phyloP scores from a whole-genome alignment of 1,284 basidiomycete species.

The Ustilago nuda region DNA sequence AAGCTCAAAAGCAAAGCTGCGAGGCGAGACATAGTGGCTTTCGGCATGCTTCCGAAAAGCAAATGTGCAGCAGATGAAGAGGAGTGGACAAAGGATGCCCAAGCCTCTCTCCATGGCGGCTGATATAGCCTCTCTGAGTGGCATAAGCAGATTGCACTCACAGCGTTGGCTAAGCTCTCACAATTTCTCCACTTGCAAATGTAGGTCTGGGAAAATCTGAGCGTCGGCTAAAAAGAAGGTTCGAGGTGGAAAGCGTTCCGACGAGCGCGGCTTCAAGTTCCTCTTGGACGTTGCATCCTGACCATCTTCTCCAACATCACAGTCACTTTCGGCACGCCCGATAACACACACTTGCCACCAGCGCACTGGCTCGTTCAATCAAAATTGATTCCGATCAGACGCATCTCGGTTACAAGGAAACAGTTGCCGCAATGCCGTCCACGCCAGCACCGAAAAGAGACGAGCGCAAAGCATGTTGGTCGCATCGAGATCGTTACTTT shows the following conservation, averaged over 20 bases:
- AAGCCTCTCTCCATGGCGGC: not conserved
- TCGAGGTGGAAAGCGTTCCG: not conserved
- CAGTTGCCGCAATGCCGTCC: conserved; percentile 16
- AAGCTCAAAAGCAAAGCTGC: not conserved
- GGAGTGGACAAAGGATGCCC: not conserved
- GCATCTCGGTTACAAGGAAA: not conserved
- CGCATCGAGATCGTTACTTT: conserved; percentile 64
- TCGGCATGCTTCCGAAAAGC: conserved; percentile 1
- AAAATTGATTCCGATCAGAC: not conserved
- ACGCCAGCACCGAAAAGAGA: conserved; percentile 57
- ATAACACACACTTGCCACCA: not conserved
- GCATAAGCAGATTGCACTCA: not conserved
- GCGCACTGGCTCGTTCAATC: not conserved
- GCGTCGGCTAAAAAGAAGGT: conserved; percentile 8
- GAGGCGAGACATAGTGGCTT: not conserved
- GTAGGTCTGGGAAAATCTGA: not conserved
- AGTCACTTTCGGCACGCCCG: not conserved
- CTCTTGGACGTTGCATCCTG: not conserved
- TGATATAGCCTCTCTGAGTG: not conserved
- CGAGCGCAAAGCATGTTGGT: conserved; percentile 65
- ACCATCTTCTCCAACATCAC: conserved; percentile 11
- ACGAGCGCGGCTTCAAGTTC: conserved; percentile 2
- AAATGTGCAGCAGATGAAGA: not conserved
- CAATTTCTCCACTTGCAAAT: conserved; percentile 8
- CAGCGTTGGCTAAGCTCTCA: conserved; percentile 30